These are phyloP conservation scores for Leccinum olivaceopallidum DNA, from an alignment of 768 basidiomycete genomes.

Conservation along the genomic window DNA sequence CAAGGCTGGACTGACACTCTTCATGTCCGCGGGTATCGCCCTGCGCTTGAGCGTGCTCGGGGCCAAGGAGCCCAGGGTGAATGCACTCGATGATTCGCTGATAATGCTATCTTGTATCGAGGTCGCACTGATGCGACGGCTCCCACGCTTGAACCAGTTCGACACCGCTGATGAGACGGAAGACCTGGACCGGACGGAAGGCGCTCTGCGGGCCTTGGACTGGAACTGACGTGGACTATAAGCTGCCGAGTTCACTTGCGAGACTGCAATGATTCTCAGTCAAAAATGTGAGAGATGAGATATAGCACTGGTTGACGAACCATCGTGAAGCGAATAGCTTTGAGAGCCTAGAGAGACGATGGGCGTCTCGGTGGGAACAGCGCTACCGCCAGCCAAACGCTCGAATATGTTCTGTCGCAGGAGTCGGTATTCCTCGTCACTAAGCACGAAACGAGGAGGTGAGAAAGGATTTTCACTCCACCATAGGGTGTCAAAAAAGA, in stretches of 20 bases:
- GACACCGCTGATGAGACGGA: slow-evolving; percentile 54
- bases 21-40: slow-evolving; percentile 48
- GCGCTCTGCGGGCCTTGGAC: slow-evolving; percentile 41
- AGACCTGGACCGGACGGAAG: slow-evolving; percentile 53
- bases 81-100: slow-evolving; percentile 46
- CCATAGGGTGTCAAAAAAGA: slow-evolving; percentile 8
- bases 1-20: slow-evolving; percentile 19
- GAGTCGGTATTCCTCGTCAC: slow-evolving; percentile 84
- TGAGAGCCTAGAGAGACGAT: slow-evolving; percentile 55
- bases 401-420: slow-evolving; percentile 85
- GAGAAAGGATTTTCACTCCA: slow-evolving; percentile 2
- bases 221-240: slow-evolving; percentile 33
- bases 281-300: not conserved
- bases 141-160: slow-evolving; percentile 52
- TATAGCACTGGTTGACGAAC: slow-evolving; percentile 1
- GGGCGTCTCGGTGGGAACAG: slow-evolving; percentile 61
- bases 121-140: slow-evolving; percentile 31
- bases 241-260: slow-evolving; percentile 18
- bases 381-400: slow-evolving; percentile 60
- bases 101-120: slow-evolving; percentile 45
- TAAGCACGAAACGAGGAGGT: slow-evolving; percentile 30
- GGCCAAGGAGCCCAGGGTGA: slow-evolving; percentile 30
- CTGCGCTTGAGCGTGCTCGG: slow-evolving; percentile 40
- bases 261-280: slow-evolving; percentile 16
- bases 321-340: slow-evolving; percentile 26